Evolutionary conservation across 805 yeast species (phyloP).

Genomic region (Sugiyamaella mastotermitis): DNA sequence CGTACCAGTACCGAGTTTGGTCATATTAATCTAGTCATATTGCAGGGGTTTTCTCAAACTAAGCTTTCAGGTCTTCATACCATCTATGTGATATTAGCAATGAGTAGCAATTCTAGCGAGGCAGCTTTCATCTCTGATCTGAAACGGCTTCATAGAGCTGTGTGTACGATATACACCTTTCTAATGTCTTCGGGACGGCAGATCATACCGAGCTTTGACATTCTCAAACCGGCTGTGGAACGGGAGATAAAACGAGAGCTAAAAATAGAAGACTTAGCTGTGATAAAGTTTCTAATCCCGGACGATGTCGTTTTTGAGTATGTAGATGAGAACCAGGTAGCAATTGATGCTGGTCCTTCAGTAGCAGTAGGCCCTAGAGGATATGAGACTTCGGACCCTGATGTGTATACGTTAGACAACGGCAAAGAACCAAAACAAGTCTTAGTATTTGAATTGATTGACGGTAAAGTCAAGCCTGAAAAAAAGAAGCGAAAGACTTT

Average conservation of each 20-base stretch:
- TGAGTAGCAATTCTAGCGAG: no score
- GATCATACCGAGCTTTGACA: conserved; percentile 50
- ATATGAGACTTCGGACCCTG: conserved; percentile 37
- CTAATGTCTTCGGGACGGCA: conserved; percentile 51
- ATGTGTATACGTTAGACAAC: conserved; percentile 42
- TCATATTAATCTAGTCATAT: no score
- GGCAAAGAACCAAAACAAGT: conserved; percentile 41
- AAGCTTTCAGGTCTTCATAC: no score
- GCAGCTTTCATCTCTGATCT: no score
- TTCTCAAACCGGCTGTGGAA: conserved; percentile 48
- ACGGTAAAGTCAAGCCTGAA: conserved; percentile 25
- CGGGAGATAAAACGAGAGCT: conserved; percentile 36
- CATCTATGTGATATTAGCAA: no score
- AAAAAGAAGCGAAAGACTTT: conserved; percentile 1
- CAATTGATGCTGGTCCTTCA: conserved; percentile 14
- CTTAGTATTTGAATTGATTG: conserved; percentile 70
- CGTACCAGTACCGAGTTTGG: no score
- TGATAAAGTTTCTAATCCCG: conserved; percentile 57
- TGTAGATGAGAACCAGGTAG: conserved; percentile 68
- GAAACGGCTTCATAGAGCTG: conserved; percentile 12
- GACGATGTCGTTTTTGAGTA: conserved; percentile 65
- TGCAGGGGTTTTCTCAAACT: no score
- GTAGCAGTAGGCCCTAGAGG: conserved; percentile 5
- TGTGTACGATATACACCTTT: conserved; percentile 53
- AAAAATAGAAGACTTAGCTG: conserved; percentile 51